phyloP scores from a whole-genome alignment of 371 early-diverging fungal species.

The Polyrhizophydium stewartii region DNA sequence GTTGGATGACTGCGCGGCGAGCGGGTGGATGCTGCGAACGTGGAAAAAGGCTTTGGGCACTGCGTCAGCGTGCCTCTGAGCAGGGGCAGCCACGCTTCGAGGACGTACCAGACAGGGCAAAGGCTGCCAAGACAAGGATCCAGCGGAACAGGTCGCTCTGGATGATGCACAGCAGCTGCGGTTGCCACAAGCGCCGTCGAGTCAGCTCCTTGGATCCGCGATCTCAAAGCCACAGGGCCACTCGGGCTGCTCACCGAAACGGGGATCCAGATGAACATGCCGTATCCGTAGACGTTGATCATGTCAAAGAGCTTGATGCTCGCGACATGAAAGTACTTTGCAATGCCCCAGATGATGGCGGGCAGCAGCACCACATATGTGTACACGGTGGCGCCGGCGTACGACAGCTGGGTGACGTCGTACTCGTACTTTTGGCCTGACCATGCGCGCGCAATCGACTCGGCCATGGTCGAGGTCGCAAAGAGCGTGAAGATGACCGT shows the following conservation, averaged over 20 bases:
- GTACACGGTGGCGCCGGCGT: conserved; percentile 77
- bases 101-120: conserved; percentile 45
- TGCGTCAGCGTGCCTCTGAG: too few species aligned
- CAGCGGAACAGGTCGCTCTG: conserved; percentile 63
- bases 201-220: not conserved
- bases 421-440: conserved; percentile 47
- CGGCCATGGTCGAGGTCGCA: conserved; percentile 83
- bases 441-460: conserved; percentile 47
- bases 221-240: not conserved
- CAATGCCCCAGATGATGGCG: conserved; percentile 69
- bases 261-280: conserved; percentile 86
- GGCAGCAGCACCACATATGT: conserved; percentile 72
- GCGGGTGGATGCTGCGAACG: conserved; percentile 43
- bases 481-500: conserved; percentile 89
- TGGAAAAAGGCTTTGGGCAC: conserved; percentile 26
- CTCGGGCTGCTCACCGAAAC: conserved; percentile 61
- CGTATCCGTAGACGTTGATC: conserved; percentile 87
- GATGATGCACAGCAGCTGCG: conserved; percentile 63
- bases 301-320: conserved; percentile 69
- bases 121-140: conserved; percentile 60
- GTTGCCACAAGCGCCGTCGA: conserved; percentile 10
- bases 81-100: too few species aligned
- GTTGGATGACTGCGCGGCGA: conserved; percentile 57
- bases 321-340: conserved; percentile 79
- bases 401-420: conserved; percentile 76